A percentile compares a stretch with the other conserved stretches of the same genome.
Conservation (phyloP, 768 basidiomycete genomes). For the Tulasnella sp. region DNA sequence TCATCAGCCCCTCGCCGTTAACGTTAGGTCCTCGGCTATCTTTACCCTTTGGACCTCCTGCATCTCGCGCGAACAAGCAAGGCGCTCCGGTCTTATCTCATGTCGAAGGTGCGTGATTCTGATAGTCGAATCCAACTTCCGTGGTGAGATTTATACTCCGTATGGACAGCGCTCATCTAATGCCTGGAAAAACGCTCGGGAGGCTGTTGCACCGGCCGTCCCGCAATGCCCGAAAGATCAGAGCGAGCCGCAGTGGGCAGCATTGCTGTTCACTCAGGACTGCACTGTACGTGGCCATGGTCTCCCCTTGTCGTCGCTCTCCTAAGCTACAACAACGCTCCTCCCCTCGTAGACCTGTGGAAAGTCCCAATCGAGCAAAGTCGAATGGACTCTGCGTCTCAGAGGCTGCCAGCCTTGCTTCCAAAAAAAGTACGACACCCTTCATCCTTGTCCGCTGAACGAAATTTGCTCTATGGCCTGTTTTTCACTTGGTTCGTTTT, state of each 20-base stretch:
- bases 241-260: conserved; percentile 22
- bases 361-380: background rate
- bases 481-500: too few species aligned
- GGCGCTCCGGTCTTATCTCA: background rate
- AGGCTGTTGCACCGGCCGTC: background rate
- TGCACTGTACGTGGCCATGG: background rate
- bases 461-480: background rate
- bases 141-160: background rate
- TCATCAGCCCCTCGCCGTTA: too few species aligned
- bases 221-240: conserved; percentile 16
- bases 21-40: background rate
- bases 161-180: background rate
- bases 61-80: background rate
- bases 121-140: too few species aligned
- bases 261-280: background rate
- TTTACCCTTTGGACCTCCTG: background rate
- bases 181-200: background rate
- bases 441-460: background rate
- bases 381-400: background rate
- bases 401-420: background rate
- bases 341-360: background rate
- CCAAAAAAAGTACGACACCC: background rate
- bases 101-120: background rate
- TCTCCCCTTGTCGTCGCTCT: background rate
- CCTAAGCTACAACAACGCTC: background rate